These are phyloP conservation scores for Pistacia vera DNA, from an alignment of 345 rosid genomes.

Conservation along the genomic window DNA sequence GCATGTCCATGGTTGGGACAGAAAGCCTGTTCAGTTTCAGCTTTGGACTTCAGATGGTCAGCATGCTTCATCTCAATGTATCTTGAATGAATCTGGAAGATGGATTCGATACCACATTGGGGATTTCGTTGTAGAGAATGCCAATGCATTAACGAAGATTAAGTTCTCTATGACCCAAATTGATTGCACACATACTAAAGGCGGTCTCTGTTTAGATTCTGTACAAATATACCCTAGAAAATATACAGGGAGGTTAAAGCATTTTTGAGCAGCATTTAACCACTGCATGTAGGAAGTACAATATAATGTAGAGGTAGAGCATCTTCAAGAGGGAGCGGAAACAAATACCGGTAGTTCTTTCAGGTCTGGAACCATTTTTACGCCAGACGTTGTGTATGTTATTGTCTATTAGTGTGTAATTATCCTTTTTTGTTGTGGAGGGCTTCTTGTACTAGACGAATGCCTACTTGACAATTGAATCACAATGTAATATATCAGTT, in stretches of 20 bases:
- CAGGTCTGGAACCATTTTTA: neutral
- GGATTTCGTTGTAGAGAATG: slow-evolving; percentile 60
- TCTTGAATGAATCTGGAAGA: slow-evolving; percentile 61
- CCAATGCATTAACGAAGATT: slow-evolving; percentile 43
- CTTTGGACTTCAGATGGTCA: slow-evolving; percentile 91
- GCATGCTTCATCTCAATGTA: slow-evolving; percentile 66
- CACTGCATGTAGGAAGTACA: slow-evolving; percentile 14
- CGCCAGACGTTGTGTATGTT: slow-evolving; percentile 1
- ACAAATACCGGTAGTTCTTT: slow-evolving; percentile 4
- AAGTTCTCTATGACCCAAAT: slow-evolving; percentile 92
- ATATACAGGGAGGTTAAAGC: slow-evolving; percentile 60
- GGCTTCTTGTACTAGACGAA: neutral
- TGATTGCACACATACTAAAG: slow-evolving; percentile 98
- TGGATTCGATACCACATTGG: slow-evolving; percentile 88
- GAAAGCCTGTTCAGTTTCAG: slow-evolving; percentile 85
- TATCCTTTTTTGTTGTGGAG: neutral
- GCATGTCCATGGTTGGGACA: slow-evolving; percentile 91
- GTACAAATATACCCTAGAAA: slow-evolving; percentile 72
- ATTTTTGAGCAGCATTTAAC: slow-evolving; percentile 46
- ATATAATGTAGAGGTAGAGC: slow-evolving; percentile 21
- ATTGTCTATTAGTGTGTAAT: neutral
- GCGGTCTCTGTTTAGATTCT: slow-evolving; percentile 88
- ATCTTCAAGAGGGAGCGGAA: slow-evolving; percentile 7
- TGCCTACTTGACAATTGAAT: slow-evolving; percentile 1
- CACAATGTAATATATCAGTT: neutral